Evolutionary conservation across 495 filamentous ascomycete species (phyloP).

Genomic region (Thermothielavioides terrestris): DNA sequence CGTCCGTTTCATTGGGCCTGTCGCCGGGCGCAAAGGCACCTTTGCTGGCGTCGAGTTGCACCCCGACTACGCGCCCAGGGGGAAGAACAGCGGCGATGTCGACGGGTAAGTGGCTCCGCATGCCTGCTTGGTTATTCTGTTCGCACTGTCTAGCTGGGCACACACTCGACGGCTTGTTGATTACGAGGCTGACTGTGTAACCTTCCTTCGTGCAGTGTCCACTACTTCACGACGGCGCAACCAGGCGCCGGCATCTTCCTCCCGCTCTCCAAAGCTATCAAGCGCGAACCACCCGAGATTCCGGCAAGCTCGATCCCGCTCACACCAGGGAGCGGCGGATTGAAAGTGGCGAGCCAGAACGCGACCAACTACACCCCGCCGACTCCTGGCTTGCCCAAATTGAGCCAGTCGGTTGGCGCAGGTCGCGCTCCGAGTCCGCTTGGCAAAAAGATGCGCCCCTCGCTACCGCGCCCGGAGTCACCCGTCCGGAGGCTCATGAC

Average conservation of each 20-base stretch:
- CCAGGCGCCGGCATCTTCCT: slow-evolving; percentile 89
- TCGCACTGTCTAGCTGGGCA: neutral
- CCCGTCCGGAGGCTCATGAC: slow-evolving; percentile 58
- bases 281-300: slow-evolving; percentile 52
- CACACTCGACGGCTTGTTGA: no score
- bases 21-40: slow-evolving; percentile 79
- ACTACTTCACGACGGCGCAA: slow-evolving; percentile 74
- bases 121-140: neutral
- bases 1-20: slow-evolving; percentile 78
- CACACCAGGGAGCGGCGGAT: slow-evolving; percentile 53
- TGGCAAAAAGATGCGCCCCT: slow-evolving; percentile 63
- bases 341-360: slow-evolving; percentile 45
- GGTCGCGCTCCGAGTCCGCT: slow-evolving; percentile 60
- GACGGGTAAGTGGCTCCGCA: slow-evolving; percentile 79
- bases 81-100: slow-evolving; percentile 95
- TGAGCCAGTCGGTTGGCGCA: slow-evolving; percentile 80
- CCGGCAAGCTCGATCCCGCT: slow-evolving; percentile 49
- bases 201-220: slow-evolving; percentile 42
- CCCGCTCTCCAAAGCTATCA: slow-evolving; percentile 74
- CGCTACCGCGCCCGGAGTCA: slow-evolving; percentile 78
- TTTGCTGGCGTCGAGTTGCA: slow-evolving; percentile 95
- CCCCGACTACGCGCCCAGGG: slow-evolving; percentile 65
- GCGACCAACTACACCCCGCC: slow-evolving; percentile 53
- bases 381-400: slow-evolving; percentile 56
- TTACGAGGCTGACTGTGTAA: slow-evolving; percentile 6